A percentile compares a stretch with the other conserved stretches of the same genome.
These are phyloP conservation scores for Luffa aegyptiaca DNA, from an alignment of 306 rosid genomes.

Conservation along the genomic window DNA sequence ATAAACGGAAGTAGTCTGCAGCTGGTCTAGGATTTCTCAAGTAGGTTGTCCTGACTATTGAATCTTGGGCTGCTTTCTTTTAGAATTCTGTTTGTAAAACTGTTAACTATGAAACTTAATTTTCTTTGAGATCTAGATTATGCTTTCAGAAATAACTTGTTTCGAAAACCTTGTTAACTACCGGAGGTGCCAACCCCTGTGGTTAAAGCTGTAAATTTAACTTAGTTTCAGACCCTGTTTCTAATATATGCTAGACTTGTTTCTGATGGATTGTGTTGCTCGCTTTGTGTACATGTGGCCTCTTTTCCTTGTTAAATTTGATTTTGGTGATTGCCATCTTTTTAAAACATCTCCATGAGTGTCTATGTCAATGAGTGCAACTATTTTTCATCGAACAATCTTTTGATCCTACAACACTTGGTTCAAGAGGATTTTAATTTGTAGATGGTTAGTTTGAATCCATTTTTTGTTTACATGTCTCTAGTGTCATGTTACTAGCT, in stretches of 20 bases:
- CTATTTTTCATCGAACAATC: no score
- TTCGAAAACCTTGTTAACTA: neutral
- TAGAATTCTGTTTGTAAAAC: neutral
- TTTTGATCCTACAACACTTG: no score
- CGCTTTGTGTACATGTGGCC: neutral
- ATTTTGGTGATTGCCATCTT: neutral
- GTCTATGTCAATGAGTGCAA: no score
- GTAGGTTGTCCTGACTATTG: conserved; percentile 11
- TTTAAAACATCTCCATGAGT: no score
- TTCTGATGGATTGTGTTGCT: no score
- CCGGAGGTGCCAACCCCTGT: neutral
- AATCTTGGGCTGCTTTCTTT: conserved; percentile 9
- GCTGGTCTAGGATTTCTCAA: conserved; percentile 14
- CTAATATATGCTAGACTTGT: neutral
- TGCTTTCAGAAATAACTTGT: conserved; percentile 1
- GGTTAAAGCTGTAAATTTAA: neutral
- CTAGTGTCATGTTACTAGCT: neutral
- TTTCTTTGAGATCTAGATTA: neutral
- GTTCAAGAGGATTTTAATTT: neutral
- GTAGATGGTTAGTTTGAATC: neutral
- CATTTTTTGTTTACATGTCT: neutral
- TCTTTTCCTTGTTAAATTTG: neutral
- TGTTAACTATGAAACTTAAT: conserved; percentile 1
- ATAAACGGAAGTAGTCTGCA: conserved; percentile 10
- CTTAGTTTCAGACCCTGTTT: neutral